Evolutionary conservation across 306 rosid genomes (phyloP), one percentile per base, ranked within the genome.

Genomic region (Medicago arabica): DNA sequence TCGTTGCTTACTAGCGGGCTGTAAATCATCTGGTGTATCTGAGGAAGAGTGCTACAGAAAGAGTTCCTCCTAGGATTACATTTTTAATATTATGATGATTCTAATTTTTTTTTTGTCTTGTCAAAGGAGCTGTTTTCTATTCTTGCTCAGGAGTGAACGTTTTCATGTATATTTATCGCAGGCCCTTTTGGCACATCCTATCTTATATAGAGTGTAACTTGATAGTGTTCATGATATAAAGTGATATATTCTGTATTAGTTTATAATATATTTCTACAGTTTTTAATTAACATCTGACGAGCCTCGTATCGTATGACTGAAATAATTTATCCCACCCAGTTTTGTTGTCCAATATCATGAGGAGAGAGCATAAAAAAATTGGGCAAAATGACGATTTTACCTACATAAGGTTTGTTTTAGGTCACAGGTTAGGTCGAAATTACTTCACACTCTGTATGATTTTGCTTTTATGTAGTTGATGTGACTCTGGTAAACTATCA

Each of bases 51-150:
- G 85, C 74, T 75, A 44, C 82, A 61, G 70, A 86, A 75, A 80
- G 85, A 85, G 84, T 83, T 85, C 66, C 49, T 55, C 62, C 49
- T 49, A 41, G 81, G 81, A 84, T 61, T 61, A 76, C 71, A 67
- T 62, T 38, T 84, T 62, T 69, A 47, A 31, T 70, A 71, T 80
- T 69, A 74, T 7, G 19, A 34, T 72, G 39, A 34, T 72, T 68
- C 40, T 58, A 25, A 28, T 49, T 28, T 69, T 69, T 41, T 44
- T 76, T 73, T 77, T 50, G 51, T 40, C 73, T 61, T 72, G 82
- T 75, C 62, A 51, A 67, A 72, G 77, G 75, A 78, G 86, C 84
- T 87, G 86, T 66, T 82, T 86, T 77, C 78, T 78, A 67, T 84
- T 82, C 69, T 72, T 68, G 79, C 71, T 76, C 70, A 54, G 62